These are phyloP conservation scores for Saccharomycopsis olivae DNA, from an alignment of 805 yeast genomes.

Conservation along the genomic window DNA sequence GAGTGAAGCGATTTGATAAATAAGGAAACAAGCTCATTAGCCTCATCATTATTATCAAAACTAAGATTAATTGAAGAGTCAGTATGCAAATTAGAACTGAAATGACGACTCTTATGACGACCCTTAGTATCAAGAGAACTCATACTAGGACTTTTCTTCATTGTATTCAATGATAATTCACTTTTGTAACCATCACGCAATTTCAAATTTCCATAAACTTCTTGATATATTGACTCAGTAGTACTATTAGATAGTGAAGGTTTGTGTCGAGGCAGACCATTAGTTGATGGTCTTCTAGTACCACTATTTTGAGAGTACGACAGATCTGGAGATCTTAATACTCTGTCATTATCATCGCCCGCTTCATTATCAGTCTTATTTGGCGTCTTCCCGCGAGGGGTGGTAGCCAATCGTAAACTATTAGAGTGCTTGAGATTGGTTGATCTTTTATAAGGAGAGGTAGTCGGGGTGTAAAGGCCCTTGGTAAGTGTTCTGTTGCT, in stretches of 20 bases:
- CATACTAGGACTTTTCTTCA: conserved; percentile 17
- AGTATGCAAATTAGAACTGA: conserved; percentile 13
- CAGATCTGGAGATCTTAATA: conserved; percentile 6
- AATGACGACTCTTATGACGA: conserved; percentile 15
- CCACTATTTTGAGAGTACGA: not conserved
- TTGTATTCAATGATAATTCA: conserved; percentile 9
- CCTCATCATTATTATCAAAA: conserved; percentile 6
- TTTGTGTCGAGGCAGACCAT: conserved; percentile 5
- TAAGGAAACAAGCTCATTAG: conserved; percentile 32
- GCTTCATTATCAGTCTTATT: not conserved
- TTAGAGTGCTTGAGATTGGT: conserved; percentile 4
- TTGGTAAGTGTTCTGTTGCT: conserved; percentile 10
- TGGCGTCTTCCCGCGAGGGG: not conserved
- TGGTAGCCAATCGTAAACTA: conserved; percentile 2
- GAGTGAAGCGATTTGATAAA: conserved; percentile 50
- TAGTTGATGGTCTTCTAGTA: not conserved
- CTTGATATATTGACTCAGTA: conserved; percentile 16
- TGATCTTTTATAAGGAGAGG: conserved; percentile 4
- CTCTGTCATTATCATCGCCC: not conserved
- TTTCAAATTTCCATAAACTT: conserved; percentile 13
- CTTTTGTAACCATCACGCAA: conserved; percentile 10
- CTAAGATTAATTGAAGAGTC: conserved; percentile 1
- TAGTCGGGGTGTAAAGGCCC: conserved; percentile 4
- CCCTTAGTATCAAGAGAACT: conserved; percentile 14
- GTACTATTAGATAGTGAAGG: conserved; percentile 11